Conservation (phyloP, 1,284 basidiomycete species). For the Leccinum cinnamomeum region DNA sequence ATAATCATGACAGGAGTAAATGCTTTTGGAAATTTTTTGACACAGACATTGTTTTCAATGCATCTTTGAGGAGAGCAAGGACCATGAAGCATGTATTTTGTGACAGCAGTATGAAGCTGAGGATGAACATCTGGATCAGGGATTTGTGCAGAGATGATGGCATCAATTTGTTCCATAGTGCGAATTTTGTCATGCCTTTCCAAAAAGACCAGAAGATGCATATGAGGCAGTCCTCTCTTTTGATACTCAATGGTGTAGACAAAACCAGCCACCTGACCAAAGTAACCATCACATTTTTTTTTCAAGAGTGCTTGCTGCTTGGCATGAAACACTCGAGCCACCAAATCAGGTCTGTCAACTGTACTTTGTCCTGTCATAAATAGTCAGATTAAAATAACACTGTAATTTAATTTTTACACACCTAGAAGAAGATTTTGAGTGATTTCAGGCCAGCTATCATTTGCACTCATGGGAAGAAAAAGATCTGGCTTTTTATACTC, state of each 20-base stretch:
- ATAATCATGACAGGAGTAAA: not conserved
- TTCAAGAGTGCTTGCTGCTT: not conserved
- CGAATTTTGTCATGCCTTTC: not conserved
- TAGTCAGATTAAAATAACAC: slow-evolving; percentile 1
- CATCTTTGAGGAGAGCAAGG: too few relatives aligned
- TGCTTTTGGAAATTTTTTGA: not conserved
- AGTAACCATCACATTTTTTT: not conserved
- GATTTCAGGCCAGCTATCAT: not conserved
- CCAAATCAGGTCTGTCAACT: not conserved
- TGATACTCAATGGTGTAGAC: not conserved
- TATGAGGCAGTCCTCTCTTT: not conserved
- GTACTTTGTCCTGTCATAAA: slow-evolving; percentile 11
- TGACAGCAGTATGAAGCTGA: too few relatives aligned
- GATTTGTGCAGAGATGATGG: not conserved
- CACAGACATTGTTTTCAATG: not conserved
- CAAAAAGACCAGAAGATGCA: not conserved
- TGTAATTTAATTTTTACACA: not conserved
- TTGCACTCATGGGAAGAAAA: not conserved
- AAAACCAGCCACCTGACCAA: not conserved
- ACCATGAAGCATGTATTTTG: too few relatives aligned
- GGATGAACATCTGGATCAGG: too few relatives aligned
- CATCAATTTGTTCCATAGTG: not conserved
- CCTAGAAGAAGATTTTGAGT: not conserved
- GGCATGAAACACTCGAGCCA: not conserved
- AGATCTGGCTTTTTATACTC: not conserved